Evolutionary conservation across 768 basidiomycete genomes (phyloP), one percentile per base, ranked within the genome.

Genomic region (Mycena filopes): DNA sequence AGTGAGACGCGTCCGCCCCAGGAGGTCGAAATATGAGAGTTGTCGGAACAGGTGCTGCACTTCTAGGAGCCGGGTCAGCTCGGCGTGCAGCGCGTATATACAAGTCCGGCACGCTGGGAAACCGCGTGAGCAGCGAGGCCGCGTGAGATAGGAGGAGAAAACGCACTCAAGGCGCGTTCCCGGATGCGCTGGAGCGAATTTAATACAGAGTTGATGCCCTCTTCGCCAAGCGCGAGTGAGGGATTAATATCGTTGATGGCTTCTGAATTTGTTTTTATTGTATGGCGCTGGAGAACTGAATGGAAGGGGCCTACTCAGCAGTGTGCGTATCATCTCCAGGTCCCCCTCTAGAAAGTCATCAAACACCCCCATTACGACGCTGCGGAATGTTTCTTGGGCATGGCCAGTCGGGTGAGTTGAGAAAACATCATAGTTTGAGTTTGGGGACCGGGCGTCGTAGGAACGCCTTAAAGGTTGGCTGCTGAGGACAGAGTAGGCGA

Each of bases 341-440:
- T 95, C 94, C 8, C 94, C 94, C 58, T 94, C 91, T 47, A 95
- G 76, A 68, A 94, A 92, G 71, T 96, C 94, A 64, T 87, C 89
- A 73, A 95, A 87, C 13, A 94, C 88, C 28, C 88, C 86, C 33
- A 92, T 74, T 36, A 95, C 79, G 20, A 94, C 93, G 56, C 87
- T 84, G 51, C 88, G 82, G 59, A 96, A 86, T 2, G 94, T 95
- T 70, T 95, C 91, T 63, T 96, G 92, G 1, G 91, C 90, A 60
- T 88, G 81, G 38, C 81, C 80, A 33, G 81, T 77, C 23, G 88
- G 81, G 40, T 81, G 80, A 9, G 88, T 74, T 28, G 84, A 77
- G 70, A 89, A 88, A 47, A 87, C 83, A 71, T 90, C 85, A 71
- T 84, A 87, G 31, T 77, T 75, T 26, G 80, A 77, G 25, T 80